Evolutionary conservation across 73 alveolate genomes (phyloP).

Genomic region (Tetrahymena malaccensis): DNA sequence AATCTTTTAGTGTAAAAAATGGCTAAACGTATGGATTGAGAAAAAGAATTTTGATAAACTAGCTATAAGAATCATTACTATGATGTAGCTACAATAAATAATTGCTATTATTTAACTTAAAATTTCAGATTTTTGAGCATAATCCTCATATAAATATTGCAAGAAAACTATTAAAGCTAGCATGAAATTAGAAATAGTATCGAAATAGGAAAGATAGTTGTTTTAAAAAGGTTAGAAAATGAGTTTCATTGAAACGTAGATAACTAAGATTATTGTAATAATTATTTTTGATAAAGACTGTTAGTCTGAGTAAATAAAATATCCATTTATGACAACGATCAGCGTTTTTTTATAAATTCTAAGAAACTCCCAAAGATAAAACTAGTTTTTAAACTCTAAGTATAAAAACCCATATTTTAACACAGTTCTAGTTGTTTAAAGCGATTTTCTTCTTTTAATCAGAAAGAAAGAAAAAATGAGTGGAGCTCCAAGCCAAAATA

Average conservation of each 20-base stretch:
- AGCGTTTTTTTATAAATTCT: not conserved
- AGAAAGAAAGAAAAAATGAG: not conserved
- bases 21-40: not conserved
- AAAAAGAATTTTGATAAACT: not conserved
- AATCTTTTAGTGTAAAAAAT: not conserved
- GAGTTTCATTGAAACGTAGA: not conserved
- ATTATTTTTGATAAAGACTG: not conserved
- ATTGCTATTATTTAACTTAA: not conserved
- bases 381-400: not conserved
- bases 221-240: not conserved
- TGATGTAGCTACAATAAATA: not conserved
- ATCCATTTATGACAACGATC: not conserved
- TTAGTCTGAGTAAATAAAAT: not conserved
- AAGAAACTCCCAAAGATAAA: not conserved
- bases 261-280: not conserved
- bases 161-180: not conserved
- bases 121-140: not conserved
- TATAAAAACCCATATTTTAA: not conserved
- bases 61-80: not conserved
- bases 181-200: not conserved
- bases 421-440: not conserved
- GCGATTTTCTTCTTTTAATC: not conserved
- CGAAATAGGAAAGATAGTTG: not conserved
- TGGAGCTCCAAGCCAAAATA: not conserved
- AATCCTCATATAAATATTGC: not conserved